phyloP scores from a whole-genome alignment of 345 rosid genomes.

The Zanthoxylum bungeanum region DNA sequence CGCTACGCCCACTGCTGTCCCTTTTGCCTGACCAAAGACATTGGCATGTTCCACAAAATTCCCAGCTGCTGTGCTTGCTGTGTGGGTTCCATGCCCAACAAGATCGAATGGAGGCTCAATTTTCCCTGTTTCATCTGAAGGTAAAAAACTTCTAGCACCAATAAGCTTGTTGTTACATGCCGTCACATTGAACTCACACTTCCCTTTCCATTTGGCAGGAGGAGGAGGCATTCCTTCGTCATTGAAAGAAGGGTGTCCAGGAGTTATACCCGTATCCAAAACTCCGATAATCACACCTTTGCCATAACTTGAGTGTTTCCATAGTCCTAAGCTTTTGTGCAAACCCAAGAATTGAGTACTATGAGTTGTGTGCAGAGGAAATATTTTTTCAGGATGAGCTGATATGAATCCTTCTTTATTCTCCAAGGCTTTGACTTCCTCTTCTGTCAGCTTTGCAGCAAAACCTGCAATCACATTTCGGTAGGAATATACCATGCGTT shows the following conservation, averaged over 20 bases:
- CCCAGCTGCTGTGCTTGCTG: constrained; percentile 56
- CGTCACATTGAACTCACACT: constrained; percentile 35
- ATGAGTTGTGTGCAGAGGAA: constrained; percentile 44
- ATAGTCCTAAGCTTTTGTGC: constrained; percentile 33
- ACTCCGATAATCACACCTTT: constrained; percentile 49
- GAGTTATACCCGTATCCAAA: constrained; percentile 53
- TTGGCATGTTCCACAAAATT: constrained; percentile 32
- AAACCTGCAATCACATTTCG: constrained; percentile 42
- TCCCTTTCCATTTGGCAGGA: constrained; percentile 54
- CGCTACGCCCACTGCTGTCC: constrained; percentile 56
- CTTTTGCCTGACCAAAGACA: constrained; percentile 39
- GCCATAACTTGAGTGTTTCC: constrained; percentile 38
- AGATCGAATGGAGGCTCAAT: constrained; percentile 36
- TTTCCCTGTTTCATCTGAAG: neutral
- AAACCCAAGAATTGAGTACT: constrained; percentile 52
- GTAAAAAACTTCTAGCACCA: constrained; percentile 46
- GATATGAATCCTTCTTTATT: constrained; percentile 37
- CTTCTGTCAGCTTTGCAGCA: constrained; percentile 48
- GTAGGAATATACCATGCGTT: constrained; percentile 36
- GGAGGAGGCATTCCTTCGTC: constrained; percentile 39
- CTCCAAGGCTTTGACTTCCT: constrained; percentile 41
- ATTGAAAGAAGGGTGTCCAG: constrained; percentile 48
- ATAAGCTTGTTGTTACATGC: constrained; percentile 58
- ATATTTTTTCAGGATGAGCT: constrained; percentile 28
- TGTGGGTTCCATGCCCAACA: constrained; percentile 58